A percentile compares a stretch with the other conserved stretches of the same genome.
Conservation (phyloP, 2,329 filamentous ascomycete species). For the Hypomyces perniciosus region DNA sequence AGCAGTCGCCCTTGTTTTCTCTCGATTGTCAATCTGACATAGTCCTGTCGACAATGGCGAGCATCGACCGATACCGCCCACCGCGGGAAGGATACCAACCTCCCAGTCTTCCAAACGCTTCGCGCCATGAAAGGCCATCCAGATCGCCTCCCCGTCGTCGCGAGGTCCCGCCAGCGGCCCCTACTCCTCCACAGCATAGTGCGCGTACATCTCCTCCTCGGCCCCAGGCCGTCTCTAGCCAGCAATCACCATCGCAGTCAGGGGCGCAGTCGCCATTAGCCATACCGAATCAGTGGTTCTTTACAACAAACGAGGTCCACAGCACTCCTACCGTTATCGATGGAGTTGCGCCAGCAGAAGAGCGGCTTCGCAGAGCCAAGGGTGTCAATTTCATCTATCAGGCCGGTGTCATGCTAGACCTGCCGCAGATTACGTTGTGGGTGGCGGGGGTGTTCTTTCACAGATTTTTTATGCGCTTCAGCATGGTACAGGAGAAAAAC, state of each 20-base stretch:
- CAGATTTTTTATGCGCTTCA: slow-evolving; percentile 87
- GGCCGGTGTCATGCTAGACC: slow-evolving; percentile 83
- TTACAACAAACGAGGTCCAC: slow-evolving; percentile 73
- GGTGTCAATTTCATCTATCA: slow-evolving; percentile 96
- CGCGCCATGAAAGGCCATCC: slow-evolving; percentile 38
- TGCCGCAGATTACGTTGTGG: slow-evolving; percentile 86
- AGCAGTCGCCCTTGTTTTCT: slow-evolving; percentile 13
- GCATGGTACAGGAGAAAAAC: slow-evolving; percentile 66
- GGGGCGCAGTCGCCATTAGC: slow-evolving; percentile 32
- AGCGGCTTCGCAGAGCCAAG: slow-evolving; percentile 76
- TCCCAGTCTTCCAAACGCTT: slow-evolving; percentile 37
- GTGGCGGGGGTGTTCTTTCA: slow-evolving; percentile 94
- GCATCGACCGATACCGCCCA: slow-evolving; percentile 54
- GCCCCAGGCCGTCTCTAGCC: slow-evolving; percentile 37
- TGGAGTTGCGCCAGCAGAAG: slow-evolving; percentile 69
- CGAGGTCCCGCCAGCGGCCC: slow-evolving; percentile 55
- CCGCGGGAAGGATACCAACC: slow-evolving; percentile 53
- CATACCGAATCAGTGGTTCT: slow-evolving; percentile 71
- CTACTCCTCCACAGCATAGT: slow-evolving; percentile 53
- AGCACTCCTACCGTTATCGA: slow-evolving; percentile 81
- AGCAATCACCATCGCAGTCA: slow-evolving; percentile 38
- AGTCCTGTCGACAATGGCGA: slow-evolving; percentile 42
- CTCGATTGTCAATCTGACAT: slow-evolving; percentile 22
- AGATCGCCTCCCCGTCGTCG: slow-evolving; percentile 47
- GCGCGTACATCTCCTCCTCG: slow-evolving; percentile 51